Conservation (phyloP, 345 rosid genomes). For the Populus tremula region DNA sequence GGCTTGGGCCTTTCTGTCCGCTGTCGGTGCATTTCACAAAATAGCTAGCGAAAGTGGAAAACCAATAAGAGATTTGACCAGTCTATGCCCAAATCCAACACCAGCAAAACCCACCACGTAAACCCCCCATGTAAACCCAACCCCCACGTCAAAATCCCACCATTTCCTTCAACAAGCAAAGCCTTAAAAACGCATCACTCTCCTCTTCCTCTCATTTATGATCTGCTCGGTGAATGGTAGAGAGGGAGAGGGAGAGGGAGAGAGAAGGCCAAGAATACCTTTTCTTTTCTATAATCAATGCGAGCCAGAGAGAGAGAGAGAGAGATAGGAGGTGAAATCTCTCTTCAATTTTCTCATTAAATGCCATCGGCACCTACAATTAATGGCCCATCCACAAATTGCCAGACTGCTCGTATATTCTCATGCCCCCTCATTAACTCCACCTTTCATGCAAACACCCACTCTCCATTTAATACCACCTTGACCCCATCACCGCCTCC, state of each 20-base stretch:
- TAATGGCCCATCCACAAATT: constrained; percentile 29
- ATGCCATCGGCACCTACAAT: constrained; percentile 49
- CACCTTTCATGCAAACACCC: constrained; percentile 3
- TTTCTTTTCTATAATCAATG: neutral
- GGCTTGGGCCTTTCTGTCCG: too few species aligned
- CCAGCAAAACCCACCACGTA: too few species aligned
- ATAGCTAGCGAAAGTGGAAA: too few species aligned
- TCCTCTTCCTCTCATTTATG: neutral
- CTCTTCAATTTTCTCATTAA: constrained; percentile 56
- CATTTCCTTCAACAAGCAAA: neutral
- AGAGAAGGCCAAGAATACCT: too few species aligned
- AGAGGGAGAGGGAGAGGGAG: neutral
- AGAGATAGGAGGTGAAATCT: constrained; percentile 11
- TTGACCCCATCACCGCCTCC: constrained; percentile 16
- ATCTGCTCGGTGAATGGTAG: neutral
- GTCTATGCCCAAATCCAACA: too few species aligned
- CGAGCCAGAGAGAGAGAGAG: neutral
- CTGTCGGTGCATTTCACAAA: too few species aligned
- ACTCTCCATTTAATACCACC: constrained; percentile 22
- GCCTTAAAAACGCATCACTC: neutral
- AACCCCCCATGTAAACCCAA: neutral
- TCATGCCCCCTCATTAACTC: constrained; percentile 2
- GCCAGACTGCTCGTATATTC: constrained; percentile 12
- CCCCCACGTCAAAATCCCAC: neutral
- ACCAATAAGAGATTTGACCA: too few species aligned